A percentile compares a stretch with the other conserved stretches of the same genome.
phyloP scores from a whole-genome alignment of 2,329 filamentous ascomycete genomes.

The Xenoacremonium recifei region DNA sequence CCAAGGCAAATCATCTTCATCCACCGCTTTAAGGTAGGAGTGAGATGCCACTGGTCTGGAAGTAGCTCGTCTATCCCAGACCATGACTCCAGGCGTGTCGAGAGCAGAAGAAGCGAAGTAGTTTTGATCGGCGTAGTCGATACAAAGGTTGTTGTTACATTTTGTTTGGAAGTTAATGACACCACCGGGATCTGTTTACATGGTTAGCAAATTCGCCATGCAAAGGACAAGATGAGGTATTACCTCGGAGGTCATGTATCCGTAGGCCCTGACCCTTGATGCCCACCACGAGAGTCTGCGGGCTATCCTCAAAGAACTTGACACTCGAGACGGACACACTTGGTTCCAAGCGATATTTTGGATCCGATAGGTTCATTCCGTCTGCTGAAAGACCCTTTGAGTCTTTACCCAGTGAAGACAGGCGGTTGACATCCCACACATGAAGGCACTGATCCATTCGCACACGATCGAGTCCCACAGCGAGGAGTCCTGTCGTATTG shows the following conservation, averaged over 20 bases:
- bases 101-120: slow-evolving; percentile 80
- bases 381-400: slow-evolving; percentile 50
- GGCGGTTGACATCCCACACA: slow-evolving; percentile 74
- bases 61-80: slow-evolving; percentile 74
- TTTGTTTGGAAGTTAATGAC: slow-evolving; percentile 63
- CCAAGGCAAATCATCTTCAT: slow-evolving; percentile 62
- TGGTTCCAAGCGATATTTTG: slow-evolving; percentile 59
- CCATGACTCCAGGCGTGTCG: slow-evolving; percentile 70
- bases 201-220: background rate
- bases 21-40: slow-evolving; percentile 56
- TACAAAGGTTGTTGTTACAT: slow-evolving; percentile 70
- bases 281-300: slow-evolving; percentile 71
- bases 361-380: slow-evolving; percentile 50
- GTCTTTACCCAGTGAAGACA: slow-evolving; percentile 48
- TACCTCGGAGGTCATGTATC: slow-evolving; percentile 77
- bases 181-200: slow-evolving; percentile 41
- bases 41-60: slow-evolving; percentile 51
- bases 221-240: slow-evolving; percentile 10
- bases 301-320: slow-evolving; percentile 76
- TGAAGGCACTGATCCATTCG: slow-evolving; percentile 80
- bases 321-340: slow-evolving; percentile 78
- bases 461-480: slow-evolving; percentile 77
- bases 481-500: slow-evolving; percentile 68
- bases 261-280: slow-evolving; percentile 74
- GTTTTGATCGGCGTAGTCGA: slow-evolving; percentile 77